These are phyloP conservation scores for Ogataea philodendri DNA, from an alignment of 805 yeast genomes.

Conservation along the genomic window DNA sequence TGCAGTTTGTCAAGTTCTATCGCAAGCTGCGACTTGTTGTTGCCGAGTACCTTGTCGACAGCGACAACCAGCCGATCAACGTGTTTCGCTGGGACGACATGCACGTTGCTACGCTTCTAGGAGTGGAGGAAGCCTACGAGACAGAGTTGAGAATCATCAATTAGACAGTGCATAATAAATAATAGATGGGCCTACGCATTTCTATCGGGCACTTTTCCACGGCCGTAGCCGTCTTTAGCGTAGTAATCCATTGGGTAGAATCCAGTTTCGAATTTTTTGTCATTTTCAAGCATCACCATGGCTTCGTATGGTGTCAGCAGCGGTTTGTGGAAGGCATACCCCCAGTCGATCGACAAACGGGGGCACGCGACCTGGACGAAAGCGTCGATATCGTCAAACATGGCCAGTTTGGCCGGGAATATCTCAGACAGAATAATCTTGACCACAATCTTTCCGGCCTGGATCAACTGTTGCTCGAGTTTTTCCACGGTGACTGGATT, in stretches of 20 bases:
- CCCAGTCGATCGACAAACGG: slow-evolving; percentile 95
- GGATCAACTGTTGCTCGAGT: slow-evolving; percentile 53
- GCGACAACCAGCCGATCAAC: slow-evolving; percentile 22
- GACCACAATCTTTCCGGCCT: slow-evolving; percentile 64
- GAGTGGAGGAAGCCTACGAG: slow-evolving; percentile 48
- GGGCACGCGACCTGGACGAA: slow-evolving; percentile 99
- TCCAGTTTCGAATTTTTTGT: slow-evolving; percentile 57
- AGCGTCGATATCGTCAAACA: slow-evolving; percentile 91
- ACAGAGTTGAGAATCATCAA: slow-evolving; percentile 17
- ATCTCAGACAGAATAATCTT: slow-evolving; percentile 88
- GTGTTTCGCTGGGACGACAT: slow-evolving; percentile 52
- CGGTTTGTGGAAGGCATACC: slow-evolving; percentile 93
- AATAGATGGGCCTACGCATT: slow-evolving; percentile 1
- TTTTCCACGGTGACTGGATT: slow-evolving; percentile 71
- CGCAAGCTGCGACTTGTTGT: slow-evolving; percentile 38
- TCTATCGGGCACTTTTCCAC: slow-evolving; percentile 67
- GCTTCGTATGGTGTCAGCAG: slow-evolving; percentile 94
- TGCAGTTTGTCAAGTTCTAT: slow-evolving; percentile 49
- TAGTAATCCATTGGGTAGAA: slow-evolving; percentile 97
- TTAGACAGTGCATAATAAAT: slow-evolving; percentile 15
- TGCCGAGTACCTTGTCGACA: slow-evolving; percentile 36
- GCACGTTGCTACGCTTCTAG: slow-evolving; percentile 69
- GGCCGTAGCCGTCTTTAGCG: slow-evolving; percentile 83
- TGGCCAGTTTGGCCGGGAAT: slow-evolving; percentile 86
- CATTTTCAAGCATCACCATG: slow-evolving; percentile 80